Base-by-base conservation (phyloP, 2,329 filamentous ascomycete species). In the Colletotrichum liaoningense region DNA sequence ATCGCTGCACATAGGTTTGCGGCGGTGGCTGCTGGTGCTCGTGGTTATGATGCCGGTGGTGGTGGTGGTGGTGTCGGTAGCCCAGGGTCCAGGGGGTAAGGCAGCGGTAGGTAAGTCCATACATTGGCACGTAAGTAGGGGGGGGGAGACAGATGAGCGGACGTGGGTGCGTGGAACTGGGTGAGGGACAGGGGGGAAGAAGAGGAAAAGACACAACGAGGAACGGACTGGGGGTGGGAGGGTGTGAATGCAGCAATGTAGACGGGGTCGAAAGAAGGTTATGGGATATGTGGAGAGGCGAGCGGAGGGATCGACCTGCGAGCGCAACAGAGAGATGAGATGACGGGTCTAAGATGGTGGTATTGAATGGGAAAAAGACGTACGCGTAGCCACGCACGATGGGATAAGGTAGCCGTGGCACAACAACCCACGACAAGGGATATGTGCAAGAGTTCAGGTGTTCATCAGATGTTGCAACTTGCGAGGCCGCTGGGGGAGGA, bases 221-320 rank as follows among this genome's bases (percentile, higher is more conserved):
- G 30, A 33, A 33, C 30, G 19, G 30, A 22, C 11, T 3, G n/a
- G 54, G 64, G 30, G 30, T 12, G 19, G 42, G 24, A 49, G 71
- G 72, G 68, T 12, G 72, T 74, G 72, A 54, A 26, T 33, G 33
- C 28, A 74, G 38, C 57, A 67, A n/a, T 16, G 55, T 52, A 42
- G 68, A 67, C 33, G 63, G 72, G 69, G 68, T 74, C 72, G 68
- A 74, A 74, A 74, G 72, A 74, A 74, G 72, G 72, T 74, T 74
- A 68, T 74, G 72, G 72, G 72, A 74, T 72, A 69, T 74, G 72
- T 71, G 69, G 72, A 72, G 72, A 74, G 69, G 57, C 69, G 62
- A 63, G 72, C 72, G 54, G 71, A 72, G 72, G 72, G 72, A 74
- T 74, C 72, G 68, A 67, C 72, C 72, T 74, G 68, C 57, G 69